A percentile compares a stretch with the other conserved stretches of the same genome.
Conservation (phyloP, 169 alveolate genomes). For the Theileria orientalis region DNA sequence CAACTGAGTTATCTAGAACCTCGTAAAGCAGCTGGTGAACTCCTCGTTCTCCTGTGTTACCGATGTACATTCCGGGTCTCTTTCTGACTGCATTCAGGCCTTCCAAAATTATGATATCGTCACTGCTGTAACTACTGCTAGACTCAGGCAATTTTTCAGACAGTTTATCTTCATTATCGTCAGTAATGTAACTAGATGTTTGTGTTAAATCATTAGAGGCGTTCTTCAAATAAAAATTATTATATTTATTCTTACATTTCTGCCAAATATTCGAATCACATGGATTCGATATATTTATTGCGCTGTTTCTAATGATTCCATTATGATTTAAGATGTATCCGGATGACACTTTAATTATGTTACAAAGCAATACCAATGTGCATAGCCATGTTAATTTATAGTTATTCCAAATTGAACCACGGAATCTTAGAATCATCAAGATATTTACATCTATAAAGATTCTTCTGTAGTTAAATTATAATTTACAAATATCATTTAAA, state of each 20-base stretch:
- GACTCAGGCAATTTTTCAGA: not conserved
- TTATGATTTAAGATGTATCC: constrained; percentile 4
- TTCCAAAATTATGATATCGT: constrained; percentile 76
- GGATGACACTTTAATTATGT: constrained; percentile 11
- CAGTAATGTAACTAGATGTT: too few species aligned
- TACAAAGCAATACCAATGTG: constrained; percentile 10
- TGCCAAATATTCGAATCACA: not conserved
- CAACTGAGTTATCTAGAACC: constrained; percentile 80
- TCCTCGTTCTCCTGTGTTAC: constrained; percentile 77
- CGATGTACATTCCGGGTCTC: constrained; percentile 86
- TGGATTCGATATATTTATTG: not conserved
- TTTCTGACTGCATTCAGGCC: constrained; percentile 83
- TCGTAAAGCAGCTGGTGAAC: constrained; percentile 80
- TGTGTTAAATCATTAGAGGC: too few species aligned
- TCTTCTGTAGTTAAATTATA: not conserved
- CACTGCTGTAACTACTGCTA: constrained; percentile 61
- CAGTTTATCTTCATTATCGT: not conserved
- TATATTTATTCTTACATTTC: not conserved
- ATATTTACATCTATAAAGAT: too few species aligned
- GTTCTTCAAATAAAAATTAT: not conserved
- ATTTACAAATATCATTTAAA: not conserved
- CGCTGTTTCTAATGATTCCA: constrained; percentile 10
- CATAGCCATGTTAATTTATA: not conserved
- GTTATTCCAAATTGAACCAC: not conserved
- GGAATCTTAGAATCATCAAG: not conserved